These are phyloP conservation scores for Fraxinus albicans DNA, from an alignment of 305 asterid genomes.

Conservation along the genomic window DNA sequence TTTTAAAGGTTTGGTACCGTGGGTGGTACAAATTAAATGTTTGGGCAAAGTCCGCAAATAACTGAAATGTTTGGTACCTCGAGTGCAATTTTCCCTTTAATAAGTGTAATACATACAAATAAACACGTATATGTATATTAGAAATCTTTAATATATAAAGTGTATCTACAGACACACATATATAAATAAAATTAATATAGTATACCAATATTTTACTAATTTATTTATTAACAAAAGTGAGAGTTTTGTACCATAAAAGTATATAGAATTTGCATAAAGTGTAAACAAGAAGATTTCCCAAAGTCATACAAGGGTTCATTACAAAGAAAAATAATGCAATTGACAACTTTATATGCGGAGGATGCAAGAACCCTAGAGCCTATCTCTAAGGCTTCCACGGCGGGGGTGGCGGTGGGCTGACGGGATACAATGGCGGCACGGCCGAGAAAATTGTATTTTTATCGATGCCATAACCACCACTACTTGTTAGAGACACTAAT, in stretches of 20 bases:
- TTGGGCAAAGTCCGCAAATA: no score
- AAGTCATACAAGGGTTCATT: neutral
- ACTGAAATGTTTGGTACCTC: no score
- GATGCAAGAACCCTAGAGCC: neutral
- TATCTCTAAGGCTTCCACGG: conserved; percentile 69
- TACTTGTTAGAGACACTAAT: conserved; percentile 63
- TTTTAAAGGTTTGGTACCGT: no score
- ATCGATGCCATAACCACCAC: conserved; percentile 62
- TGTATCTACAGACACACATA: neutral
- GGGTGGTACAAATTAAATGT: no score
- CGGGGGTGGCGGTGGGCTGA: conserved; percentile 69
- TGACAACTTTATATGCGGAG: neutral
- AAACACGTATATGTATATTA: no score
- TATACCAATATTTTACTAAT: no score
- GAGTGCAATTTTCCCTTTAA: no score
- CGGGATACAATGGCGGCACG: conserved; percentile 67
- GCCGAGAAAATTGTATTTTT: conserved; percentile 63
- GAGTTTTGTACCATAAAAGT: neutral
- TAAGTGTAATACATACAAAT: neutral
- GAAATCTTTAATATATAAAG: neutral
- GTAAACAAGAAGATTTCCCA: neutral
- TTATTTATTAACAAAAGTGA: neutral
- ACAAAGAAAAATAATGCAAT: neutral
- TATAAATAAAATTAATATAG: no score
- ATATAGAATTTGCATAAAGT: neutral